These are phyloP conservation scores for Hanseniaspora valbyensis DNA, from an alignment of 805 yeast species.

Conservation along the genomic window DNA sequence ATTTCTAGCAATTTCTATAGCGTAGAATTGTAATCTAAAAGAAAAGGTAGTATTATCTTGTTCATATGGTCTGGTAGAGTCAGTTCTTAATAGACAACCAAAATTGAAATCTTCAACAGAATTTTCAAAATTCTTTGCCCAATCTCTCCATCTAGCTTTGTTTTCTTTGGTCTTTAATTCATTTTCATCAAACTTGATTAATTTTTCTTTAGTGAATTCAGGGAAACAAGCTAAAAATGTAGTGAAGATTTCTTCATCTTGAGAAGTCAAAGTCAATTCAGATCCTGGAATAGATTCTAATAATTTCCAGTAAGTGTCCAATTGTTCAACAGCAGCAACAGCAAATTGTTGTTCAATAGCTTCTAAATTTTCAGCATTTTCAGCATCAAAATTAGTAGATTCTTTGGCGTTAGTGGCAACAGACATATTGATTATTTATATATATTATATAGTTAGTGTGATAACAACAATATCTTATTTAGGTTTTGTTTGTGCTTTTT, in stretches of 20 bases:
- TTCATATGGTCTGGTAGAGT: conserved; percentile 59
- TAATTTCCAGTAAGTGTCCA: conserved; percentile 85
- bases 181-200: conserved; percentile 55
- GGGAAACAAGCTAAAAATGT: conserved; percentile 66
- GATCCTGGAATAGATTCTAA: conserved; percentile 69
- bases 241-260: conserved; percentile 59
- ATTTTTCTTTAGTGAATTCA: conserved; percentile 58
- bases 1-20: conserved; percentile 89
- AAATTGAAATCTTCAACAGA: conserved; percentile 82
- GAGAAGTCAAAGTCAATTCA: conserved; percentile 57
- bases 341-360: conserved; percentile 97
- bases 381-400: conserved; percentile 53
- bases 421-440: conserved; percentile 3
- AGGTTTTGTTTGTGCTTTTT: conserved; percentile 1
- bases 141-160: conserved; percentile 84
- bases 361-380: conserved; percentile 86
- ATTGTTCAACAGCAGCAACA: conserved; percentile 91
- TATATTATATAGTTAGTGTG: background rate
- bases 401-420: background rate
- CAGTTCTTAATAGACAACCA: conserved; percentile 83
- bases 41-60: conserved; percentile 79
- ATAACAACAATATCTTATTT: too few relatives aligned
- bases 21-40: conserved; percentile 89
- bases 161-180: conserved; percentile 71
- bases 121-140: conserved; percentile 70